phyloP scores from a whole-genome alignment of 306 rosid genomes.

The Dalbergia cultrata region DNA sequence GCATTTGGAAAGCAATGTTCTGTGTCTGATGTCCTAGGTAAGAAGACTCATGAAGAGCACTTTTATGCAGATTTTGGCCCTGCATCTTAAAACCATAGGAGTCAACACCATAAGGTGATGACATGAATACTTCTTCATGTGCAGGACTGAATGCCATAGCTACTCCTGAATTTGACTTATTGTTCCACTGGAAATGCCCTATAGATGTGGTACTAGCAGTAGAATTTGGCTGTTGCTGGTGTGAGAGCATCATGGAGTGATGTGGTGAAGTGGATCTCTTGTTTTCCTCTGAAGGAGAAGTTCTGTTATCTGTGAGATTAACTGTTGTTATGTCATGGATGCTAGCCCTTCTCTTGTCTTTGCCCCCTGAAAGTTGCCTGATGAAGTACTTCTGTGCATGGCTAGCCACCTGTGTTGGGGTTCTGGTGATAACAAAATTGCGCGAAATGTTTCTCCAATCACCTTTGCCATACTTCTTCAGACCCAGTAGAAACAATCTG shows the following conservation, averaged over 20 bases:
- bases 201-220: constrained; percentile 38
- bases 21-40: constrained; percentile 72
- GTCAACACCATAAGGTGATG: constrained; percentile 61
- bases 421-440: constrained; percentile 74
- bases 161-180: constrained; percentile 57
- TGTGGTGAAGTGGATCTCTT: constrained; percentile 65
- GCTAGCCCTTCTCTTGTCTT: constrained; percentile 93
- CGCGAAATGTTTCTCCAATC: constrained; percentile 97
- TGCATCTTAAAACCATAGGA: constrained; percentile 65
- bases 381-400: constrained; percentile 98
- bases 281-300: constrained; percentile 59
- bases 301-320: constrained; percentile 64
- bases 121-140: constrained; percentile 61
- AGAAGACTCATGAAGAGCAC: constrained; percentile 60
- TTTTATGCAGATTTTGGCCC: constrained; percentile 60
- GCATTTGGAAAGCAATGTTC: constrained; percentile 76
- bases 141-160: constrained; percentile 56
- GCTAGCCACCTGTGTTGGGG: constrained; percentile 96
- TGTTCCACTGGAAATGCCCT: constrained; percentile 69
- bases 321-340: constrained; percentile 97
- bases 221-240: constrained; percentile 46
- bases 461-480: constrained; percentile 89
- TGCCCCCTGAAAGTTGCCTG: constrained; percentile 84
- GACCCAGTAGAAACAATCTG: constrained; percentile 86
- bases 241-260: constrained; percentile 45